Percentiles rank a stretch among this genome's conserved stretches.
Conservation (phyloP, 2,329 filamentous ascomycete species). For the Daldinia sp. region DNA sequence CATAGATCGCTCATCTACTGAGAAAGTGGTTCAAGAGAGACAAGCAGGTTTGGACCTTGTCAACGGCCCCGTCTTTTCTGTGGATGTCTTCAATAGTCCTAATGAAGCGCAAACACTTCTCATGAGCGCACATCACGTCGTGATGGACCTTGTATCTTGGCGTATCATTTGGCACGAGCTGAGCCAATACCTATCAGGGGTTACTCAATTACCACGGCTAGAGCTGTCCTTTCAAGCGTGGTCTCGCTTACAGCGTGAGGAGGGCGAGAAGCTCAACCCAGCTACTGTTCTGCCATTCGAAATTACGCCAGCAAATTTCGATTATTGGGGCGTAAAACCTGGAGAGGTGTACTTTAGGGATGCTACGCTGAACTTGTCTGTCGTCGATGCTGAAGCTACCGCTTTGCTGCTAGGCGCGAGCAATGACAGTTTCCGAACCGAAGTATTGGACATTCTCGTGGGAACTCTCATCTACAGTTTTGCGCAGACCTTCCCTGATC, state of each 20-base stretch:
- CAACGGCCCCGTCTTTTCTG: conserved; percentile 23
- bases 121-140: conserved; percentile 24
- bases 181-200: not conserved
- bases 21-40: not conserved
- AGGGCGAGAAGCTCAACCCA: not conserved
- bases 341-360: conserved; percentile 4
- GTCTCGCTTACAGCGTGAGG: not conserved
- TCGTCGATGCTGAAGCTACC: too few species aligned
- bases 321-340: not conserved
- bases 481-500: conserved; percentile 27
- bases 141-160: conserved; percentile 33
- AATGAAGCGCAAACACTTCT: conserved; percentile 10
- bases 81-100: conserved; percentile 10
- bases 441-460: conserved; percentile 27
- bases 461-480: conserved; percentile 25
- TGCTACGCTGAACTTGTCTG: not conserved
- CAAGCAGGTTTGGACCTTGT: conserved; percentile 8
- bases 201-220: not conserved
- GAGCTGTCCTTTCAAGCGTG: conserved; percentile 3
- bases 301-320: not conserved
- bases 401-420: not conserved
- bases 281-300: conserved; percentile 1
- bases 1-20: not conserved
- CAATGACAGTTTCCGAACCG: conserved; percentile 17
- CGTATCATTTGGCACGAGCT: conserved; percentile 25